Percentiles rank a stretch among this genome's conserved stretches.
Conservation (phyloP, 768 basidiomycete species). For the Cyclocybe aegerita region DNA sequence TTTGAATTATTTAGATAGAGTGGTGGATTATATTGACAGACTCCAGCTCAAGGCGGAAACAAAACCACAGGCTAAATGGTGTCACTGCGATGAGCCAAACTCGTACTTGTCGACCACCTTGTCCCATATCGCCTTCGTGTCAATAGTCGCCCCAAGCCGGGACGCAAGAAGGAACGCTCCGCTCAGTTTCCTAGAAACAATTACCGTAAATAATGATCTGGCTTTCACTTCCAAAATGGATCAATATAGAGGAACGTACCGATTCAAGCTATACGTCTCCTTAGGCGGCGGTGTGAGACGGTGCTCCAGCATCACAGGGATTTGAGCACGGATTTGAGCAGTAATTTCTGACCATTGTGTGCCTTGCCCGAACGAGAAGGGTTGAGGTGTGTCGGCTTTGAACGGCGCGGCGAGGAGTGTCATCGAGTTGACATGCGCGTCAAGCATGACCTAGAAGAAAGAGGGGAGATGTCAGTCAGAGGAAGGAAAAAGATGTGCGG, state of each 20-base stretch:
- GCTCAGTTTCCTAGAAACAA: slow-evolving; percentile 64
- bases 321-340: slow-evolving; percentile 69
- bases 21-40: too few species aligned
- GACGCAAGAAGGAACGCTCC: slow-evolving; percentile 81
- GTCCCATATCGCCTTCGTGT: slow-evolving; percentile 78
- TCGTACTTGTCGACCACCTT: slow-evolving; percentile 49
- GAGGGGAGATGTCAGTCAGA: background rate
- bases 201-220: background rate
- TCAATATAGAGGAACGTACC: slow-evolving; percentile 40
- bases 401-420: slow-evolving; percentile 86
- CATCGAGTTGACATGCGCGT: slow-evolving; percentile 85
- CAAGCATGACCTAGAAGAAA: slow-evolving; percentile 65
- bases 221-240: background rate
- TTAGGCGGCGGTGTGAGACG: slow-evolving; percentile 89
- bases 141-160: slow-evolving; percentile 68
- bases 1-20: too few species aligned
- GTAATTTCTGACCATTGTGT: slow-evolving; percentile 73
- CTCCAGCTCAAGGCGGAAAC: too few species aligned
- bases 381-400: slow-evolving; percentile 56
- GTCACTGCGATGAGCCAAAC: slow-evolving; percentile 20
- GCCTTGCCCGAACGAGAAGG: slow-evolving; percentile 77
- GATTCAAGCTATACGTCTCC: slow-evolving; percentile 93
- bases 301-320: slow-evolving; percentile 88
- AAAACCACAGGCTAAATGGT: too few species aligned
- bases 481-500: background rate